These are phyloP conservation scores for Microcyclosporella mali DNA, from an alignment of 2,329 filamentous ascomycete genomes.

Conservation along the genomic window DNA sequence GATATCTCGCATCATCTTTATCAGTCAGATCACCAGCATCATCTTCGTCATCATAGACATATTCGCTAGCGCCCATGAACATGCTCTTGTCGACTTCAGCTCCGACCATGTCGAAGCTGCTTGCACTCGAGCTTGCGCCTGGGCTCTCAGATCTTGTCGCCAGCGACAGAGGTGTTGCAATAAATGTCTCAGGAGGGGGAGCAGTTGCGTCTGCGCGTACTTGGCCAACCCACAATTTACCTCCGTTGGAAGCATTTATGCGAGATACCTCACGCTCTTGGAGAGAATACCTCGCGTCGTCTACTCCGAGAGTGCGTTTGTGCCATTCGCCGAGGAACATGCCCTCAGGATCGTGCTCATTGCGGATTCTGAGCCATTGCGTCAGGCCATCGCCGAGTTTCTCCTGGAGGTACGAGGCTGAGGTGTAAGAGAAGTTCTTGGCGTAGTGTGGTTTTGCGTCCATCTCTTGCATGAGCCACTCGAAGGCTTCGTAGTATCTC, in stretches of 20 bases:
- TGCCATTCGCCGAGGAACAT: slow-evolving; percentile 94
- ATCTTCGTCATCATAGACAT: slow-evolving; percentile 19
- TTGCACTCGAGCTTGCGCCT: slow-evolving; percentile 28
- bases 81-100: slow-evolving; percentile 37
- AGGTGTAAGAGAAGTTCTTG: slow-evolving; percentile 70
- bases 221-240: slow-evolving; percentile 35
- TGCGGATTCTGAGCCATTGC: slow-evolving; percentile 62
- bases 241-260: slow-evolving; percentile 36
- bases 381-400: slow-evolving; percentile 65
- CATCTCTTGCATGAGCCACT: slow-evolving; percentile 82
- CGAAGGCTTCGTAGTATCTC: slow-evolving; percentile 83
- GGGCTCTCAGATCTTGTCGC: slow-evolving; percentile 15
- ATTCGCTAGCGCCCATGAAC: slow-evolving; percentile 18
- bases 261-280: slow-evolving; percentile 39
- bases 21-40: slow-evolving; percentile 10
- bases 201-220: slow-evolving; percentile 12
- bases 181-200: slow-evolving; percentile 24
- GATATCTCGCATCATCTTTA: slow-evolving; percentile 22
- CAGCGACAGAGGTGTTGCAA: slow-evolving; percentile 23
- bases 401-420: slow-evolving; percentile 53
- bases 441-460: slow-evolving; percentile 84
- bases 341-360: slow-evolving; percentile 68
- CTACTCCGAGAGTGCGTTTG: slow-evolving; percentile 56
- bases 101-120: slow-evolving; percentile 43
- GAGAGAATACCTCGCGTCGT: slow-evolving; percentile 30